Conservation (phyloP, 2,329 filamentous ascomycete species). For the Dactylellina leptospora region DNA sequence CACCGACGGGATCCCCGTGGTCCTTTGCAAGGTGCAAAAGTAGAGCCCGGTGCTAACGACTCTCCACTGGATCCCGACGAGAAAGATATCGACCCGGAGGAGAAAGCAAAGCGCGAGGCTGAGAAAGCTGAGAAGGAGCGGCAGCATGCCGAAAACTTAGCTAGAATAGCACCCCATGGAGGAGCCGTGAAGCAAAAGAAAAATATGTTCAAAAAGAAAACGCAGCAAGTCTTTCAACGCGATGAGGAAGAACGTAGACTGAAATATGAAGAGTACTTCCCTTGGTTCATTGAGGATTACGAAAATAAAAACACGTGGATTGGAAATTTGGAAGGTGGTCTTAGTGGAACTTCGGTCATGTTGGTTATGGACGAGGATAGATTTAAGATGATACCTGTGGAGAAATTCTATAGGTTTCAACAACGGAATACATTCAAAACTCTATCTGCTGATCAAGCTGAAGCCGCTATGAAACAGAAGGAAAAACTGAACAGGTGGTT, state of each 20-base stretch:
- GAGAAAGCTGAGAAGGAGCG: constrained; percentile 80
- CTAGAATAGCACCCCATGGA: constrained; percentile 87
- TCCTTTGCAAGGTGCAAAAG: constrained; percentile 70
- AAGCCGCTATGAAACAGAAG: constrained; percentile 82
- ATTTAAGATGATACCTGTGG: constrained; percentile 87
- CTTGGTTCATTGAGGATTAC: constrained; percentile 96
- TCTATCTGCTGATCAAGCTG: constrained; percentile 82
- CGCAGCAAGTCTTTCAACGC: constrained; percentile 83
- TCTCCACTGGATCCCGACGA: constrained; percentile 60
- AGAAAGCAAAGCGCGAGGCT: constrained; percentile 68
- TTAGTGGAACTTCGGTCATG: constrained; percentile 82
- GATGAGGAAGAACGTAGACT: constrained; percentile 78
- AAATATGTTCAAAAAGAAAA: constrained; percentile 76
- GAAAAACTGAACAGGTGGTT: constrained; percentile 81
- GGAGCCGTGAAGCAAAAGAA: constrained; percentile 75
- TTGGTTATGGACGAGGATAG: constrained; percentile 74
- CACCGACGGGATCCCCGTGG: constrained; percentile 86
- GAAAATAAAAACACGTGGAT: constrained; percentile 96
- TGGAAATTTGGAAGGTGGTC: constrained; percentile 85
- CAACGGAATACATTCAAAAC: constrained; percentile 81
- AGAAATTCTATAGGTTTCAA: constrained; percentile 93
- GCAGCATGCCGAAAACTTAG: constrained; percentile 84
- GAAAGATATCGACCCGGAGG: constrained; percentile 73
- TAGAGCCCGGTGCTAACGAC: constrained; percentile 68
- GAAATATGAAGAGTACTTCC: constrained; percentile 92